These are phyloP conservation scores for Xylaria sp. DNA, from an alignment of 2,329 filamentous ascomycete species.

Conservation along the genomic window DNA sequence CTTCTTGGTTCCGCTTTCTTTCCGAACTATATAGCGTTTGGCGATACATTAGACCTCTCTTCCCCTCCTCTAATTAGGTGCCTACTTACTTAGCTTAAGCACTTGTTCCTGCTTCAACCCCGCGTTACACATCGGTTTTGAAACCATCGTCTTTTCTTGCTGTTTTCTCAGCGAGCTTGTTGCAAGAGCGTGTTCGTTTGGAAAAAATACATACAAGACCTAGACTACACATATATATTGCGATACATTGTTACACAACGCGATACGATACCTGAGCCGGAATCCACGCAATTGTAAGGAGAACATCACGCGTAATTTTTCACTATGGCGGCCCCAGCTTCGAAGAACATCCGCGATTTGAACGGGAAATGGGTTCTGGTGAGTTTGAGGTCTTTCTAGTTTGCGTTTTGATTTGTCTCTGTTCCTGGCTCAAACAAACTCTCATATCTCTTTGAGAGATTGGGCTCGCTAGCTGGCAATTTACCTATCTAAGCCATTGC, in stretches of 20 bases:
- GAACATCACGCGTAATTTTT: not conserved
- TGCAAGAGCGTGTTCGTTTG: not conserved
- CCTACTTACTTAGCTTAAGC: too few relatives aligned
- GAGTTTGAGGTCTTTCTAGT: conserved; percentile 47
- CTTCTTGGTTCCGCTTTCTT: not conserved
- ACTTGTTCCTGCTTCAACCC: too few relatives aligned
- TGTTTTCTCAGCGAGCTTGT: not conserved
- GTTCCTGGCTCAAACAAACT: not conserved
- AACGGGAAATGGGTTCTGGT: conserved; percentile 78
- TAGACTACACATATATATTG: not conserved
- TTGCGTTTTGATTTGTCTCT: not conserved
- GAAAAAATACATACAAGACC: not conserved
- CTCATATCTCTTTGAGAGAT: not conserved
- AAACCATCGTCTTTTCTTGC: not conserved
- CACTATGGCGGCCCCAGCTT: conserved; percentile 76
- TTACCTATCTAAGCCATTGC: not conserved
- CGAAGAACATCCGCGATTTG: conserved; percentile 74
- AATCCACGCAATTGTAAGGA: not conserved
- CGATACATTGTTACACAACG: not conserved
- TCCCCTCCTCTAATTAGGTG: too few relatives aligned
- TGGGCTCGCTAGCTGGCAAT: not conserved
- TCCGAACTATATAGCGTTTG: too few relatives aligned
- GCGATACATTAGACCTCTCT: too few relatives aligned
- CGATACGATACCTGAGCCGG: not conserved
- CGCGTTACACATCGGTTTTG: conserved; percentile 2